A percentile compares a stretch with the other conserved stretches of the same genome.
Conservation (phyloP, 148 eudicot genomes). For the Cornus kousa region DNA sequence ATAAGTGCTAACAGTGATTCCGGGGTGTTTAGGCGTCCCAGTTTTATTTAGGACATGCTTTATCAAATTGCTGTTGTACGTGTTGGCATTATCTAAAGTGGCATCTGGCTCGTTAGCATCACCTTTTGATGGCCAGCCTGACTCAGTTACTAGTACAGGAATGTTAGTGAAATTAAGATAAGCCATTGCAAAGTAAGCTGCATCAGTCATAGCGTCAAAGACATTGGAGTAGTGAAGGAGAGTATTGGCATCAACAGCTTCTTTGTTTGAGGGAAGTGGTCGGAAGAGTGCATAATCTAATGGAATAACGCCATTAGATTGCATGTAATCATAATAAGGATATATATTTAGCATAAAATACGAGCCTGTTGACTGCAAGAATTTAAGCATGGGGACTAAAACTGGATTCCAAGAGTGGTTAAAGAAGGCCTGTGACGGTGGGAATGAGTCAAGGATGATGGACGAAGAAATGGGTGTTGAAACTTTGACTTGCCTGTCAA, state of each 20-base stretch:
- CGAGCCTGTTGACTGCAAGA: slow-evolving; percentile 65
- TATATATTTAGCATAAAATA: slow-evolving; percentile 72
- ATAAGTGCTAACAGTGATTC: slow-evolving; percentile 67
- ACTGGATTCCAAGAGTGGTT: slow-evolving; percentile 64
- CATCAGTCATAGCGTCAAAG: slow-evolving; percentile 87
- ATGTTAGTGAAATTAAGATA: slow-evolving; percentile 69
- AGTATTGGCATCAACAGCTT: slow-evolving; percentile 82
- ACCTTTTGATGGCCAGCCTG: slow-evolving; percentile 95
- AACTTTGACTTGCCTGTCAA: slow-evolving; percentile 62
- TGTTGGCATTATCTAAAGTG: slow-evolving; percentile 70
- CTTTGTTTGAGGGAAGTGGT: slow-evolving; percentile 72
- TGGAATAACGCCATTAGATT: slow-evolving; percentile 78
- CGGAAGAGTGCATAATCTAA: slow-evolving; percentile 76
- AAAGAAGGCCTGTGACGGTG: slow-evolving; percentile 86
- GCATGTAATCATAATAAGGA: slow-evolving; percentile 85
- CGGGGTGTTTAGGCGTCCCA: slow-evolving; percentile 86
- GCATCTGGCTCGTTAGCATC: slow-evolving; percentile 76
- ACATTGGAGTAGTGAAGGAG: slow-evolving; percentile 78
- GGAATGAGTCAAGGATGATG: slow-evolving; percentile 75
- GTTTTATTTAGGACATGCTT: slow-evolving; percentile 61
- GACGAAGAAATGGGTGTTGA: slow-evolving; percentile 74
- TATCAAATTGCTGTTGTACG: slow-evolving; percentile 80
- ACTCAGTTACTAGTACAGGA: slow-evolving; percentile 77
- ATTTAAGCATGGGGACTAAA: slow-evolving; percentile 61
- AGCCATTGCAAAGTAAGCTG: slow-evolving; percentile 85